Percentiles rank a stretch among this genome's conserved stretches.
These are phyloP conservation scores for Ceratocystiopsis sp. DNA, from an alignment of 2,329 filamentous ascomycete species.

Conservation along the genomic window DNA sequence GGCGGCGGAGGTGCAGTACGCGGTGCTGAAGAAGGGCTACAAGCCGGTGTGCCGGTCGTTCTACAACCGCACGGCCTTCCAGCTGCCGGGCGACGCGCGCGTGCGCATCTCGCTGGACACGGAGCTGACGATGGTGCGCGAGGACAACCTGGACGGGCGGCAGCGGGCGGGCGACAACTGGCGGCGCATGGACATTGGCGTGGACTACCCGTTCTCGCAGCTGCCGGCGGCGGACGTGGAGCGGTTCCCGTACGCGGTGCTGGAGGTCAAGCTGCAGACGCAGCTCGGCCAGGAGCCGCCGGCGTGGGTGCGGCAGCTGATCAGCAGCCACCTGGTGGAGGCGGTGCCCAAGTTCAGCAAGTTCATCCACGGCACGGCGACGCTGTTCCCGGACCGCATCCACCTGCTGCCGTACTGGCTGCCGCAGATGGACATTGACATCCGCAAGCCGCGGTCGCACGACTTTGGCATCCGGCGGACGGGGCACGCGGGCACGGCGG, in stretches of 20 bases:
- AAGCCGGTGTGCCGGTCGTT: conserved; percentile 86
- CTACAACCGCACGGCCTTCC: conserved; percentile 96
- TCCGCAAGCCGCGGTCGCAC: conserved; percentile 78
- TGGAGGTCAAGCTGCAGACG: conserved; percentile 96
- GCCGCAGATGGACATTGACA: conserved; percentile 96
- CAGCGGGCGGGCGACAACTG: conserved; percentile 71
- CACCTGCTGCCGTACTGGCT: conserved; percentile 91
- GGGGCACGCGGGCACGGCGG: conserved; percentile 58
- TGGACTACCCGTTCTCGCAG: conserved; percentile 88
- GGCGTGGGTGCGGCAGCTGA: conserved; percentile 89
- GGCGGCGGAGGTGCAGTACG: conserved; percentile 85
- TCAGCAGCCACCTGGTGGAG: conserved; percentile 85
- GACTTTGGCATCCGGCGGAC: conserved; percentile 81
- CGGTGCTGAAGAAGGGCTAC: conserved; percentile 71
- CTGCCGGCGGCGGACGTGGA: conserved; percentile 71
- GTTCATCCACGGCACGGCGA: conserved; percentile 90
- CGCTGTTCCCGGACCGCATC: conserved; percentile 73
- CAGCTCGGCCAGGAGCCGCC: conserved; percentile 89
- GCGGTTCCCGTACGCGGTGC: conserved; percentile 85
- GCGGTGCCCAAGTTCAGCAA: conserved; percentile 99
- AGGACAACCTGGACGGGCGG: conserved; percentile 81
- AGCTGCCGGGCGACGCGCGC: conserved; percentile 86
- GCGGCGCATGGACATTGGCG: conserved; percentile 92
- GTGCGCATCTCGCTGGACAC: conserved; percentile 96
- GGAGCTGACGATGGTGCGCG: conserved; percentile 83